Conservation (phyloP, 2,329 filamentous ascomycete genomes). For the Colletotrichum musae region DNA sequence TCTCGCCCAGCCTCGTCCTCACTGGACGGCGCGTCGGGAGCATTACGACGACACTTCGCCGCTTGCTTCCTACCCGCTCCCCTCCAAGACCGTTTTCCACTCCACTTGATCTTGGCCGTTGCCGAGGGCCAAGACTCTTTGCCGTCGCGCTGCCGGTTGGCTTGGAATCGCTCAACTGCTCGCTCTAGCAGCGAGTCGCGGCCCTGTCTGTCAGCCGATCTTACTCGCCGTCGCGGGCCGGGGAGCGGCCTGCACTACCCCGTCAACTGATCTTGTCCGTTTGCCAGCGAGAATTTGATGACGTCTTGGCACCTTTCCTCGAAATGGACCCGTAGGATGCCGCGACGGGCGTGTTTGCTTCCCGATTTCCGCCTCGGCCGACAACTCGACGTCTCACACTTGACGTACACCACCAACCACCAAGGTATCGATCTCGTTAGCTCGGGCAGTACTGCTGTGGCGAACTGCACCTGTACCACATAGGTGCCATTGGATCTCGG, state of each 20-base stretch:
- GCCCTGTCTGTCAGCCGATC: not conserved
- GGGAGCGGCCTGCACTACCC: constrained; percentile 5
- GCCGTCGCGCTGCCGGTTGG: constrained; percentile 10
- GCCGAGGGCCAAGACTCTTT: constrained; percentile 11
- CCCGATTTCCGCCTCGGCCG: constrained; percentile 12
- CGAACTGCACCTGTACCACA: not conserved
- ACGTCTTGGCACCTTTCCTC: constrained; percentile 28
- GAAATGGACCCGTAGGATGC: not conserved
- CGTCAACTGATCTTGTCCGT: constrained; percentile 17
- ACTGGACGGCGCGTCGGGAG: constrained; percentile 16
- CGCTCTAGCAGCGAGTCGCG: not conserved
- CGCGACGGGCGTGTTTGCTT: constrained; percentile 3
- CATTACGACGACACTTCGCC: constrained; percentile 33
- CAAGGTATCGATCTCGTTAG: no score
- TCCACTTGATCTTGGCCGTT: not conserved
- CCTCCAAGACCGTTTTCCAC: not conserved
- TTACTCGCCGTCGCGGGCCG: constrained; percentile 3
- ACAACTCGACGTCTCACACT: not conserved
- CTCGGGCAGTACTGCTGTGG: not conserved
- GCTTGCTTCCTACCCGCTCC: not conserved
- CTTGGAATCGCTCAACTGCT: not conserved
- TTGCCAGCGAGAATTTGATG: constrained; percentile 4
- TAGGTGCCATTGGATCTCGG: not conserved
- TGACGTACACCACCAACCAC: not conserved
- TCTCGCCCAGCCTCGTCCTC: constrained; percentile 21